phyloP scores from a whole-genome alignment of 1,284 basidiomycete species.

The Cryptococcus maquisensis region DNA sequence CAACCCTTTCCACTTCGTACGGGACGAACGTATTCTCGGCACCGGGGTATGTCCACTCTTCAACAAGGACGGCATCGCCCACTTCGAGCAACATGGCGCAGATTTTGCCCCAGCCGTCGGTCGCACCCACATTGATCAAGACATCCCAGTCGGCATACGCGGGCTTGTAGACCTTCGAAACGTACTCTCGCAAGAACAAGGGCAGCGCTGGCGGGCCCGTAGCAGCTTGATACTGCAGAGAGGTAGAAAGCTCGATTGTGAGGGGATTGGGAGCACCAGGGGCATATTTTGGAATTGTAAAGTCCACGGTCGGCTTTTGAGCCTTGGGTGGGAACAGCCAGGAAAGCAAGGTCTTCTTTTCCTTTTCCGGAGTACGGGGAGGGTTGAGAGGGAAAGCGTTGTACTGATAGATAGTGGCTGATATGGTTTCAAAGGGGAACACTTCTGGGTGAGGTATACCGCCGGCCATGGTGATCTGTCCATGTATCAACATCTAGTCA shows the following conservation, averaged over 20 bases:
- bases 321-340: conserved; percentile 57
- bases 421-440: conserved; percentile 50
- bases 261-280: conserved; percentile 38
- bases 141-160: conserved; percentile 64
- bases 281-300: conserved; percentile 60
- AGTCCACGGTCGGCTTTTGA: conserved; percentile 49
- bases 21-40: conserved; percentile 46
- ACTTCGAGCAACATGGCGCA: conserved; percentile 62
- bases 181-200: conserved; percentile 55
- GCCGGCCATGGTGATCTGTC: conserved; percentile 34
- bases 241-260: conserved; percentile 59
- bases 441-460: conserved; percentile 48
- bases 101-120: conserved; percentile 59
- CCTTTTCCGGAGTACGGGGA: conserved; percentile 49
- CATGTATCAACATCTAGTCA: not conserved
- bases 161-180: conserved; percentile 61
- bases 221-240: conserved; percentile 65
- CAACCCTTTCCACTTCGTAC: conserved; percentile 28
- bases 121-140: conserved; percentile 67
- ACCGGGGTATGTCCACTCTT: conserved; percentile 54
- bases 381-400: conserved; percentile 52
- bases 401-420: conserved; percentile 34
- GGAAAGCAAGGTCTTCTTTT: conserved; percentile 55
- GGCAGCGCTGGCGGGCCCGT: conserved; percentile 45
- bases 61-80: conserved; percentile 67